These are phyloP conservation scores for Extremus antarcticus DNA, from an alignment of 495 filamentous ascomycete species.

Conservation along the genomic window DNA sequence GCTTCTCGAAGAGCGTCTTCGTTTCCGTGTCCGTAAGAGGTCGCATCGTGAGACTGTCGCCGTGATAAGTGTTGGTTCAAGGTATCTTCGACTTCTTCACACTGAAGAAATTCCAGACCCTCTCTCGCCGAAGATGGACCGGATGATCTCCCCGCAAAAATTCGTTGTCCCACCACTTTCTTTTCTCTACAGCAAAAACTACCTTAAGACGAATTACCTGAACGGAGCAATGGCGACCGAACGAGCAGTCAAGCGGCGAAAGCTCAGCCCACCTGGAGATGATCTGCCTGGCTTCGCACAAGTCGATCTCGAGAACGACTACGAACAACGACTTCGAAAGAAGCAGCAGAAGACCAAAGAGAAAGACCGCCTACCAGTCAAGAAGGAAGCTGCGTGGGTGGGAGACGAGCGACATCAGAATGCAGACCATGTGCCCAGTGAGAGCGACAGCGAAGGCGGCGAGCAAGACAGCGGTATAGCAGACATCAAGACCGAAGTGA, in stretches of 20 bases:
- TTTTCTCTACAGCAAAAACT: background rate
- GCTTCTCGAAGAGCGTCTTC: conserved; percentile 59
- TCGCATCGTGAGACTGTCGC: conserved; percentile 17
- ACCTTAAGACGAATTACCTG: background rate
- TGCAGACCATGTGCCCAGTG: conserved; percentile 35
- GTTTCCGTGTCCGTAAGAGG: conserved; percentile 28
- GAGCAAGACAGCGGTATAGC: conserved; percentile 43
- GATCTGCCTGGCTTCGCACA: conserved; percentile 27
- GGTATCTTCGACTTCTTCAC: background rate
- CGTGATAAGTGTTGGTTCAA: background rate
- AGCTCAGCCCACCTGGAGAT: conserved; percentile 39
- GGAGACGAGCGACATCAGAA: conserved; percentile 38
- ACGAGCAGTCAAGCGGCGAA: conserved; percentile 43
- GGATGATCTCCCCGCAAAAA: background rate
- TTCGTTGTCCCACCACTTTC: background rate
- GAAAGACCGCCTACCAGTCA: conserved; percentile 57
- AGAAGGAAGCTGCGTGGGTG: conserved; percentile 62
- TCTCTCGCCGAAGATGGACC: background rate
- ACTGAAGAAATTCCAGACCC: background rate
- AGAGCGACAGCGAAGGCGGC: conserved; percentile 43
- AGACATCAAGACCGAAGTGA: conserved; percentile 32
- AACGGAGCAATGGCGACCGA: conserved; percentile 34
- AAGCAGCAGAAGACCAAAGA: conserved; percentile 55
- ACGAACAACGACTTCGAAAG: conserved; percentile 70
- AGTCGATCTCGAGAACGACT: conserved; percentile 89